These are phyloP conservation scores for Aspergillus aculeatus DNA, from an alignment of 2,329 filamentous ascomycete genomes.

Conservation along the genomic window DNA sequence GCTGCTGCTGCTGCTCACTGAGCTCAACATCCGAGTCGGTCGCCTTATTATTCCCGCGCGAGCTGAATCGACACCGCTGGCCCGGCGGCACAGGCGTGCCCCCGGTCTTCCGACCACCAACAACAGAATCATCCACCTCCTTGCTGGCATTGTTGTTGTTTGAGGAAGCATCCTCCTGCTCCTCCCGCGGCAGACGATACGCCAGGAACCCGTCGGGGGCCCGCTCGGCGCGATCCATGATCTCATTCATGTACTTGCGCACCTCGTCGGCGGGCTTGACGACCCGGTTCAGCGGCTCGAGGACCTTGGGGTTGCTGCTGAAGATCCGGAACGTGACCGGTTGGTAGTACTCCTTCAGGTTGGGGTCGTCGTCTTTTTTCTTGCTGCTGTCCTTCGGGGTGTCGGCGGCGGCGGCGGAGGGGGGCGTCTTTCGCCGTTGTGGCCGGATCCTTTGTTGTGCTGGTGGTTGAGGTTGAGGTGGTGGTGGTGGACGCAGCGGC, in stretches of 20 bases:
- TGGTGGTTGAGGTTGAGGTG: slow-evolving; percentile 6
- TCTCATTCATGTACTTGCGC: slow-evolving; percentile 54
- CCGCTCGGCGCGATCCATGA: slow-evolving; percentile 57
- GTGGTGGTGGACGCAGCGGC: background rate
- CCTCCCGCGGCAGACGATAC: slow-evolving; percentile 53
- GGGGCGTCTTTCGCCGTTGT: slow-evolving; percentile 2
- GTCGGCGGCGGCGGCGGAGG: background rate
- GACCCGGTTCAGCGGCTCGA: slow-evolving; percentile 56
- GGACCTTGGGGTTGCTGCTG: slow-evolving; percentile 51
- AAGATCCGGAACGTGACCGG: slow-evolving; percentile 58
- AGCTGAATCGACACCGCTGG: background rate
- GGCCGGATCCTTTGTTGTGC: background rate
- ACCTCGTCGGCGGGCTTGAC: slow-evolving; percentile 56
- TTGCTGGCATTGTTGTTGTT: background rate
- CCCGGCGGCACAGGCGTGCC: slow-evolving; percentile 24
- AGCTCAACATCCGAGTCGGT: slow-evolving; percentile 13
- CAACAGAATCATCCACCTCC: background rate
- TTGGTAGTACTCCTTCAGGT: slow-evolving; percentile 49
- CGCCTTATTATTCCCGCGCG: background rate
- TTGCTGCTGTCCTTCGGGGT: background rate
- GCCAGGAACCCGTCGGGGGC: slow-evolving; percentile 58
- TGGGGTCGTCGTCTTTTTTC: slow-evolving; percentile 15
- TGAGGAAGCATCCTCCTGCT: slow-evolving; percentile 20
- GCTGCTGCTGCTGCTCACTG: slow-evolving; percentile 1
- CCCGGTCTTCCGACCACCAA: slow-evolving; percentile 4